Conservation (phyloP, 2,329 filamentous ascomycete species). For the Colletotrichum falcatum region DNA sequence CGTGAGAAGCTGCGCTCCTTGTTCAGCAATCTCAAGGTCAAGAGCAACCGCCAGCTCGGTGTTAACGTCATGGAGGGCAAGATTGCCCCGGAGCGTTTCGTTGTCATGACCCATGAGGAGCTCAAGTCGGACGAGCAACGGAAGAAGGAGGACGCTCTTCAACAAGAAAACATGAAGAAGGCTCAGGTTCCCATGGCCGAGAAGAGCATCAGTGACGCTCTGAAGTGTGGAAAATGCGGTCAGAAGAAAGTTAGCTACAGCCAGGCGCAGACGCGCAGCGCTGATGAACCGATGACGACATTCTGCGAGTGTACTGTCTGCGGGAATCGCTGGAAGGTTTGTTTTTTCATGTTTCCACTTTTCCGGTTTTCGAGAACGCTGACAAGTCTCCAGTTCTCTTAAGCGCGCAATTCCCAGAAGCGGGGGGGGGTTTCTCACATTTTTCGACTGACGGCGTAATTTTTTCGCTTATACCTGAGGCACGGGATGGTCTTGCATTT, state of each 20-base stretch:
- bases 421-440: conserved; percentile 14
- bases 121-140: conserved; percentile 88
- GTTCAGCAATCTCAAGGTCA: conserved; percentile 95
- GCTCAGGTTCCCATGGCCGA: conserved; percentile 94
- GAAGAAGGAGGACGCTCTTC: conserved; percentile 78
- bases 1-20: conserved; percentile 90
- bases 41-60: conserved; percentile 83
- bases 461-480: conserved; percentile 40
- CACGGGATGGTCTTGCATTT: conserved; percentile 41
- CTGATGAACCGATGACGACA: conserved; percentile 92
- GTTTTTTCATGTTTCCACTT: conserved; percentile 45
- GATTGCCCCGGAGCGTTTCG: conserved; percentile 79
- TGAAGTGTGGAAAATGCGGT: conserved; percentile 92
- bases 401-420: conserved; percentile 1
- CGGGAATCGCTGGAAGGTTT: conserved; percentile 79
- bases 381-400: conserved; percentile 36
- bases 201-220: conserved; percentile 87
- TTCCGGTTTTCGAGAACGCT: conserved; percentile 38
- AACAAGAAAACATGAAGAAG: conserved; percentile 96
- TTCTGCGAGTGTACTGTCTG: conserved; percentile 80
- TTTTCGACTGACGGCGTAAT: conserved; percentile 30
- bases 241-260: conserved; percentile 95
- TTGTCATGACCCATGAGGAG: conserved; percentile 89
- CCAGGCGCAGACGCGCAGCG: conserved; percentile 94
- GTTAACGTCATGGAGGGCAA: conserved; percentile 80